Evolutionary conservation across 768 basidiomycete species (phyloP).

Genomic region (Leucocoprinus sp.): DNA sequence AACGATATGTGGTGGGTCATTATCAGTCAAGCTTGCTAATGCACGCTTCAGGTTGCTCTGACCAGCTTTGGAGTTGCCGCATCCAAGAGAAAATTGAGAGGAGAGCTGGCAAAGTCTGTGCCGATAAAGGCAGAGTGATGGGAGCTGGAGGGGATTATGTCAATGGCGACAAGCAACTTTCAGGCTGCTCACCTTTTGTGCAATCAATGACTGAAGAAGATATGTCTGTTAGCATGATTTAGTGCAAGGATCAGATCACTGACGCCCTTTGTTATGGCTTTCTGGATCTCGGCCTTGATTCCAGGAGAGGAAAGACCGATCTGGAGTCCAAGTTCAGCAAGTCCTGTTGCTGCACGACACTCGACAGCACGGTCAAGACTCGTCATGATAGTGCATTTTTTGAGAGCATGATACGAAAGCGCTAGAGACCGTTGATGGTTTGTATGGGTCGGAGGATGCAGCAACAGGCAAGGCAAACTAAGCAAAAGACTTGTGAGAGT

Average conservation of each 20-base stretch:
- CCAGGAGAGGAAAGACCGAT: slow-evolving; percentile 43
- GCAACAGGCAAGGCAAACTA: slow-evolving; percentile 49
- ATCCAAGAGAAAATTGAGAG: slow-evolving; percentile 47
- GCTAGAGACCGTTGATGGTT: slow-evolving; percentile 46
- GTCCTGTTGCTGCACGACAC: slow-evolving; percentile 61
- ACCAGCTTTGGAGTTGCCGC: slow-evolving; percentile 47
- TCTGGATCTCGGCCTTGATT: slow-evolving; percentile 56
- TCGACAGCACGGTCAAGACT: slow-evolving; percentile 51
- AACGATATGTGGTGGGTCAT: slow-evolving; percentile 43
- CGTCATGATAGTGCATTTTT: slow-evolving; percentile 42
- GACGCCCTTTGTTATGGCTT: slow-evolving; percentile 63
- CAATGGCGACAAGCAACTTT: not conserved
- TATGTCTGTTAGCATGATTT: not conserved
- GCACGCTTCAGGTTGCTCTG: slow-evolving; percentile 51
- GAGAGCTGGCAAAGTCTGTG: slow-evolving; percentile 55
- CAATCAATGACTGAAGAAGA: slow-evolving; percentile 36
- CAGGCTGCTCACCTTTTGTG: slow-evolving; percentile 45
- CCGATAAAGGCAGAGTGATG: slow-evolving; percentile 52
- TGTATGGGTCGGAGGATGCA: slow-evolving; percentile 57
- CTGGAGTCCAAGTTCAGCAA: slow-evolving; percentile 63
- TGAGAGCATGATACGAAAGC: slow-evolving; percentile 47
- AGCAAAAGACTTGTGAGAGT: slow-evolving; percentile 44
- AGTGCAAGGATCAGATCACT: slow-evolving; percentile 20
- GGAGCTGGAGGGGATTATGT: slow-evolving; percentile 36
- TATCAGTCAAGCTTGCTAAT: slow-evolving; percentile 32